Evolutionary conservation across 768 basidiomycete species (phyloP).

Genomic region (Serendipita sp.): DNA sequence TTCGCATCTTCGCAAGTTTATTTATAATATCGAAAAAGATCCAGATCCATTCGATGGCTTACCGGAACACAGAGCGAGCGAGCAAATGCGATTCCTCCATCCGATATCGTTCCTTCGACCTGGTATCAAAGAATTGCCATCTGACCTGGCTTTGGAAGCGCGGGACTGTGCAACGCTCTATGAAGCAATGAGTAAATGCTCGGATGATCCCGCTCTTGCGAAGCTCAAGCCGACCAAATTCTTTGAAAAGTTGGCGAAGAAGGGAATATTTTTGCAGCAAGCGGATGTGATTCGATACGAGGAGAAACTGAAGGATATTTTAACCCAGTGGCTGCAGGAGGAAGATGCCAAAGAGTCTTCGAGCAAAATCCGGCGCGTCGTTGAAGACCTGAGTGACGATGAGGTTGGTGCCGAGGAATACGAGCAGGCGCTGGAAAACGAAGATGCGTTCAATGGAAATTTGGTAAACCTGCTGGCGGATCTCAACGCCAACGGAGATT

Average conservation of each 20-base stretch:
- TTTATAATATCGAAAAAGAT: constrained; percentile 26
- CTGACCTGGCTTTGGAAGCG: constrained; percentile 49
- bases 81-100: constrained; percentile 39
- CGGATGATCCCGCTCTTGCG: constrained; percentile 6
- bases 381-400: constrained; percentile 27
- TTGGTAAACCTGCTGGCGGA: constrained; percentile 41
- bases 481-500: constrained; percentile 34
- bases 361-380: constrained; percentile 25
- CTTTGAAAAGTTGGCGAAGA: constrained; percentile 23
- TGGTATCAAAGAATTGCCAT: constrained; percentile 34
- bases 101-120: constrained; percentile 46
- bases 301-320: constrained; percentile 28
- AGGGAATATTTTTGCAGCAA: constrained; percentile 31
- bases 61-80: constrained; percentile 22
- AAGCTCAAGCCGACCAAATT: constrained; percentile 24
- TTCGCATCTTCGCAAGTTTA: constrained; percentile 56
- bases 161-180: constrained; percentile 39
- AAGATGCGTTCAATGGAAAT: constrained; percentile 24
- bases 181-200: constrained; percentile 23
- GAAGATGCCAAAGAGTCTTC: constrained; percentile 22
- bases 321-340: constrained; percentile 24
- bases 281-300: constrained; percentile 49
- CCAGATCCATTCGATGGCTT: constrained; percentile 25
- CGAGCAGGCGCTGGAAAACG: not conserved
- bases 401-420: constrained; percentile 13